phyloP scores from a whole-genome alignment of 1,139 yeast species.

The Yamadazyma spencermartinsiae region DNA sequence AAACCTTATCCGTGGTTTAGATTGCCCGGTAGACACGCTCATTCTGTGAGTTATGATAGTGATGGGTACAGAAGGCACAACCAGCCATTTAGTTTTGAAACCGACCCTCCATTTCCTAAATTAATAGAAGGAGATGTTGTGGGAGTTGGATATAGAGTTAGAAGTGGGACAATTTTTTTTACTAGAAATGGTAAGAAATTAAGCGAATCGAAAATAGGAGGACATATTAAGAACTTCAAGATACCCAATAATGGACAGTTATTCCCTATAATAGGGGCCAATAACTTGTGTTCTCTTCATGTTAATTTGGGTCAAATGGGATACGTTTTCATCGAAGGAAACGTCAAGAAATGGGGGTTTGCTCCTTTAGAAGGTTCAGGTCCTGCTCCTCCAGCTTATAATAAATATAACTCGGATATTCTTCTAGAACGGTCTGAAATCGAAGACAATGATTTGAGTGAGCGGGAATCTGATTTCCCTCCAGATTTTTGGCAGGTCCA shows the following conservation, averaged over 20 bases:
- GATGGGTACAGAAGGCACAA: constrained; percentile 52
- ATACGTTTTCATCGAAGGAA: constrained; percentile 58
- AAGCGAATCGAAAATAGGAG: constrained; percentile 67
- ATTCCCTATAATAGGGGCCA: constrained; percentile 56
- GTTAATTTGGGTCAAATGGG: constrained; percentile 61
- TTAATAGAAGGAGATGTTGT: constrained; percentile 61
- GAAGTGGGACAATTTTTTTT: constrained; percentile 64
- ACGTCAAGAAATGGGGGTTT: constrained; percentile 66
- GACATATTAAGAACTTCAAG: constrained; percentile 55
- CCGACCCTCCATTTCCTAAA: constrained; percentile 46
- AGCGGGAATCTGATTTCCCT: constrained; percentile 52
- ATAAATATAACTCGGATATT: constrained; percentile 54
- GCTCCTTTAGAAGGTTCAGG: constrained; percentile 61
- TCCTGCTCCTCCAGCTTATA: constrained; percentile 65
- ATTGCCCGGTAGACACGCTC: constrained; percentile 55
- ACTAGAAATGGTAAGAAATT: constrained; percentile 70
- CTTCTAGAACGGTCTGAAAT: constrained; percentile 55
- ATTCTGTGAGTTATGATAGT: constrained; percentile 53
- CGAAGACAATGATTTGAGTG: constrained; percentile 50
- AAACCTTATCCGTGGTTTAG: constrained; percentile 62
- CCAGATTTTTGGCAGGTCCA: constrained; percentile 54
- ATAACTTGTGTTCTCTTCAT: constrained; percentile 51
- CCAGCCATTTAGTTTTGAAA: constrained; percentile 46
- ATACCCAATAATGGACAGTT: constrained; percentile 41
- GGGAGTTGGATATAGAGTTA: constrained; percentile 64